A percentile compares a stretch with the other conserved stretches of the same genome.
phyloP scores from a whole-genome alignment of 768 basidiomycete species.

The Tremella mesenterica region DNA sequence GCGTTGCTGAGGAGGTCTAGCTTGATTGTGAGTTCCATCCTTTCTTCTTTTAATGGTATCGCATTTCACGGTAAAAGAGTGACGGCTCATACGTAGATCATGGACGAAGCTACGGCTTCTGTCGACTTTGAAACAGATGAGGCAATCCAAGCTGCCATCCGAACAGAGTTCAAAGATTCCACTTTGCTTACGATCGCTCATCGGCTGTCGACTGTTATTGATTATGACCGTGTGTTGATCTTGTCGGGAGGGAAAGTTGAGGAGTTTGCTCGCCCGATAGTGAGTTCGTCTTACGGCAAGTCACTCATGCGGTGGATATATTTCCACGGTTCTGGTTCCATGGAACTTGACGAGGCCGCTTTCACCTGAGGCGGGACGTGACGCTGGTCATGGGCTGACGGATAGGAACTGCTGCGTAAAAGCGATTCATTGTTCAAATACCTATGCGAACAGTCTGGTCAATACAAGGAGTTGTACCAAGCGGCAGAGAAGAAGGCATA shows the following conservation, averaged over 20 bases:
- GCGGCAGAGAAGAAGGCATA: slow-evolving; percentile 39
- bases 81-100: slow-evolving; percentile 23
- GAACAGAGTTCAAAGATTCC: slow-evolving; percentile 39
- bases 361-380: no score
- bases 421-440: slow-evolving; percentile 36
- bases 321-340: not conserved
- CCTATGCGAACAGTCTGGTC: slow-evolving; percentile 41
- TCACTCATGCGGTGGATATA: not conserved
- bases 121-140: slow-evolving; percentile 45
- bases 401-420: slow-evolving; percentile 37
- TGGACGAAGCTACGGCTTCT: slow-evolving; percentile 43
- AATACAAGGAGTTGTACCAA: slow-evolving; percentile 37
- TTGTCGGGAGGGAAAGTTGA: slow-evolving; percentile 42
- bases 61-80: not conserved
- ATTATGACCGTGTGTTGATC: slow-evolving; percentile 44
- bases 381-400: no score
- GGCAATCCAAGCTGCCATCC: slow-evolving; percentile 41
- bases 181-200: slow-evolving; percentile 44
- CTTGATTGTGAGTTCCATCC: slow-evolving; percentile 24
- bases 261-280: slow-evolving; percentile 43
- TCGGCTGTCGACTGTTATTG: slow-evolving; percentile 41
- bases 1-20: slow-evolving; percentile 25
- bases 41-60: not conserved
- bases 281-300: slow-evolving; percentile 9
- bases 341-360: not conserved